These are phyloP conservation scores for Adansonia digitata DNA, from an alignment of 345 rosid species.

Conservation along the genomic window DNA sequence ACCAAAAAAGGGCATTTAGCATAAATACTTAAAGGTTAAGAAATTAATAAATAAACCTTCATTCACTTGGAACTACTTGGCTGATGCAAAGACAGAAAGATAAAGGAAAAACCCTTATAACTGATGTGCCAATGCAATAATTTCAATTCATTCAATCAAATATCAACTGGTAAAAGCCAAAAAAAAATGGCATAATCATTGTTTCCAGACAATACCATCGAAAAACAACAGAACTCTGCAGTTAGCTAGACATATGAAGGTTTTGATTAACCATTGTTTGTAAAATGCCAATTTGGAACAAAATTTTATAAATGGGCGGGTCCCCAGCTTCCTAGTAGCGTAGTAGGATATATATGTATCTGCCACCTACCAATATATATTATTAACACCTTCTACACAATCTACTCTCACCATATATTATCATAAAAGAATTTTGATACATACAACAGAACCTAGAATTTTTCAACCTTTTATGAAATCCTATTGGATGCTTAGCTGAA, in stretches of 20 bases:
- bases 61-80: not conserved
- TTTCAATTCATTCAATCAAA: not conserved
- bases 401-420: not conserved
- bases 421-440: not conserved
- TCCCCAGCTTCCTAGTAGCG: not conserved
- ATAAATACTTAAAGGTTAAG: not conserved
- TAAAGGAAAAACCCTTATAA: not conserved
- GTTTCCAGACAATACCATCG: not conserved
- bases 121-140: not conserved
- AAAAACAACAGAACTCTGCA: not conserved
- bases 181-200: not conserved
- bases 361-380: not conserved
- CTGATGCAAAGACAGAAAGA: not conserved
- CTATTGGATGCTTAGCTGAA: not conserved
- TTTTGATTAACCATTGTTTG: not conserved
- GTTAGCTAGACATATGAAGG: not conserved
- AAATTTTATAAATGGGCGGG: not conserved
- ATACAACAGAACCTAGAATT: not conserved
- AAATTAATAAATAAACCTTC: not conserved
- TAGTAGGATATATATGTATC: not conserved
- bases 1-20: constrained; percentile 9
- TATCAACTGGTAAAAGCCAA: not conserved
- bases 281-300: constrained; percentile 2
- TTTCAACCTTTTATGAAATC: not conserved
- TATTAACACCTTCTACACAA: not conserved